phyloP scores from a whole-genome alignment of 768 basidiomycete genomes.

The Pleurotus tuber-regium region DNA sequence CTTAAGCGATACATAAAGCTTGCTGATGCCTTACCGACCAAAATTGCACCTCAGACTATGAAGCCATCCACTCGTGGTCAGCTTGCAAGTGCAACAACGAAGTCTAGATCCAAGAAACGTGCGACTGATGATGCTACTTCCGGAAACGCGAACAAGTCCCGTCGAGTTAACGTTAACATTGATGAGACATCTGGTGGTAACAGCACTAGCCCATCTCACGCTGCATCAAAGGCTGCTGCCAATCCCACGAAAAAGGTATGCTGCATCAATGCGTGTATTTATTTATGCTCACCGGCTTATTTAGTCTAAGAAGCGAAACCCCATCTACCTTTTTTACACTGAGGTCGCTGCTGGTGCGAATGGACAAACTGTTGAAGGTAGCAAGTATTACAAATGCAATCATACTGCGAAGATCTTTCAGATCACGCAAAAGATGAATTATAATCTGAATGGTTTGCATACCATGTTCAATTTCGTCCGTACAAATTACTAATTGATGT shows the following conservation, averaged over 20 bases:
- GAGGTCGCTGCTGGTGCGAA: not conserved
- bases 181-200: no score
- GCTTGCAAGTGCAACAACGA: no score
- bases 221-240: no score
- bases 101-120: no score
- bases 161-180: no score
- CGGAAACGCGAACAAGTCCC: no score
- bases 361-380: not conserved
- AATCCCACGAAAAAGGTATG: no score
- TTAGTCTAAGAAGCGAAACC: slow-evolving; percentile 10
- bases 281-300: no score
- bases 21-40: not conserved
- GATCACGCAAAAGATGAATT: slow-evolving; percentile 18
- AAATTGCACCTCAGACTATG: not conserved
- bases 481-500: no score
- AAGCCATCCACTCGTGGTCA: not conserved
- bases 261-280: no score
- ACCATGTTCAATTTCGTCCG: not conserved
- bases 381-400: slow-evolving; percentile 20
- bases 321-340: slow-evolving; percentile 18
- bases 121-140: no score
- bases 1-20: not conserved
- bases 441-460: slow-evolving; percentile 16
- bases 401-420: slow-evolving; percentile 17
- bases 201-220: no score